Percentiles rank a stretch among this genome's conserved stretches.
Evolutionary conservation across 257 asterid genomes (phyloP).

Genomic region (Solanum raphanifolium): DNA sequence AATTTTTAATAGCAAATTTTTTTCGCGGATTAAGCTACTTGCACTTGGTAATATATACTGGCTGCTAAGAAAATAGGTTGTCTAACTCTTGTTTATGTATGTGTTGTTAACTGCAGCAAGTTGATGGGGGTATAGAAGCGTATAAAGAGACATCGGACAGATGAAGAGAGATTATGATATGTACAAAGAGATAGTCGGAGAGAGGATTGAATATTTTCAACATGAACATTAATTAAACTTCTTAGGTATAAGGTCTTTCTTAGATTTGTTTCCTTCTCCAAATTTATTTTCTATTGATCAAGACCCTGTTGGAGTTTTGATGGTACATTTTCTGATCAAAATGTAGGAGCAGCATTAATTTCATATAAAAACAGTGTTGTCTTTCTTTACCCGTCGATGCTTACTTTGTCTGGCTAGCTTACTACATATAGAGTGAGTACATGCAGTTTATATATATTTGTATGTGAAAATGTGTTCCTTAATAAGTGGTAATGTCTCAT

Average conservation of each 20-base stretch:
- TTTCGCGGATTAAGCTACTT: not conserved
- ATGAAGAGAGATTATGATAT: not conserved
- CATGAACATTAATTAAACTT: not conserved
- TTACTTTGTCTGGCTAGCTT: not conserved
- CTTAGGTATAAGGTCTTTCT: not conserved
- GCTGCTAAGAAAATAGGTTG: not conserved
- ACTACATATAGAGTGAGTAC: not conserved
- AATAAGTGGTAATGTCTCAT: not conserved
- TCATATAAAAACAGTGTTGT: not conserved
- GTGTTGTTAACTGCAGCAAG: constrained; percentile 2
- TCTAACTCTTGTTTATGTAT: not conserved
- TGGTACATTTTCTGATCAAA: not conserved
- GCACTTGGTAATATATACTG: not conserved
- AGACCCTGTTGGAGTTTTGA: not conserved
- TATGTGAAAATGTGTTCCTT: not conserved
- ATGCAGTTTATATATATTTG: not conserved
- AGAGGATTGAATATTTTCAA: not conserved
- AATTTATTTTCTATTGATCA: not conserved
- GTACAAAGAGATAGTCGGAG: not conserved
- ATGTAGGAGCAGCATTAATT: not conserved
- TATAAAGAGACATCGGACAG: not conserved
- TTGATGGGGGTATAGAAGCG: not conserved
- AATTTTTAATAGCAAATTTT: not conserved
- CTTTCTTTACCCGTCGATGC: not conserved
- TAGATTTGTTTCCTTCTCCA: not conserved